Evolutionary conservation across 2,329 filamentous ascomycete species (phyloP).

Genomic region (Xylaria sp.): DNA sequence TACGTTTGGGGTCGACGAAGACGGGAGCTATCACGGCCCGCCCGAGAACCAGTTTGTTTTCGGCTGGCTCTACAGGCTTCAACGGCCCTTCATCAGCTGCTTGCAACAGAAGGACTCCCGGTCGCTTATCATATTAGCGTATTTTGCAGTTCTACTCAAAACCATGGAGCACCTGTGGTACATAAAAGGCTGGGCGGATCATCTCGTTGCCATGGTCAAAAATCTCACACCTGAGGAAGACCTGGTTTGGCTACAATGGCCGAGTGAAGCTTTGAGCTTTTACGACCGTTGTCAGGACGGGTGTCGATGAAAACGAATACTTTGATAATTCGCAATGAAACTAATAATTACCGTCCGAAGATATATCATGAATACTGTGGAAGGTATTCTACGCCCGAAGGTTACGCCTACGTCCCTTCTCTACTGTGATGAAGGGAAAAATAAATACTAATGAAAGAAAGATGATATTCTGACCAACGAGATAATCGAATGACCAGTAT

Average conservation of each 20-base stretch:
- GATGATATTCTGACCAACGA: too few species aligned
- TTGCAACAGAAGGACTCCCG: neutral
- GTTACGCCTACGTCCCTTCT: too few species aligned
- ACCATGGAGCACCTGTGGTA: conserved; percentile 1
- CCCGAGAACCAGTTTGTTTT: conserved; percentile 9
- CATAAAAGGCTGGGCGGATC: conserved; percentile 2
- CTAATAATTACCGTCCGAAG: too few species aligned
- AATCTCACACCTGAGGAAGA: neutral
- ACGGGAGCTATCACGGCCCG: neutral
- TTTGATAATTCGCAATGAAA: too few species aligned
- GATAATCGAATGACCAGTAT: too few species aligned
- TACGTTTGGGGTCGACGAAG: neutral
- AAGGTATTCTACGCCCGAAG: too few species aligned
- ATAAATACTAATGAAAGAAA: too few species aligned
- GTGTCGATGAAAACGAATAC: too few species aligned
- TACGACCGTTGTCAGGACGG: too few species aligned
- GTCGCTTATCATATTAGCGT: conserved; percentile 5
- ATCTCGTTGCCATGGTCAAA: neutral
- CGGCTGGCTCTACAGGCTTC: conserved; percentile 2
- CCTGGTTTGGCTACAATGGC: conserved; percentile 1
- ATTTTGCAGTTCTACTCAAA: conserved; percentile 7
- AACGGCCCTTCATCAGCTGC: neutral
- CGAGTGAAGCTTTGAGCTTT: neutral
- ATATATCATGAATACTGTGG: too few species aligned
- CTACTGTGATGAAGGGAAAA: too few species aligned